phyloP scores from a whole-genome alignment of 345 rosid species.

The Hypericum androsaemum region DNA sequence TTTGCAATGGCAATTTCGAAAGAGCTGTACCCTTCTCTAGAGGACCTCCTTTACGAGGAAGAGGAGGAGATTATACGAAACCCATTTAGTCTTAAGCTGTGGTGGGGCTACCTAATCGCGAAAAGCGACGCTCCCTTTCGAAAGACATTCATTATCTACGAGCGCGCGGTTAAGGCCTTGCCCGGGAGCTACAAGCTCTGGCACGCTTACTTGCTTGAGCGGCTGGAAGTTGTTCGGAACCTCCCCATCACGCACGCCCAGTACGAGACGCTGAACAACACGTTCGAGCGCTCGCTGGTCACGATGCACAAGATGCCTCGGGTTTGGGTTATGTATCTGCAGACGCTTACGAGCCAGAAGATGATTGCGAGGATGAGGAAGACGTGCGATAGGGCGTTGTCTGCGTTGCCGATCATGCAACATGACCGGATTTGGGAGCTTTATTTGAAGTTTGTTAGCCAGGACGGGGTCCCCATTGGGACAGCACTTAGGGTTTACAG shows the following conservation, averaged over 20 bases:
- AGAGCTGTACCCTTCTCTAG: constrained; percentile 77
- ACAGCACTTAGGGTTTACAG: constrained; percentile 83
- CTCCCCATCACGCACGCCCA: constrained; percentile 57
- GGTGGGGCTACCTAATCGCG: constrained; percentile 91
- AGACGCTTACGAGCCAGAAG: constrained; percentile 47
- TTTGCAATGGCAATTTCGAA: constrained; percentile 64
- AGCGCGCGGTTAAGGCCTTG: constrained; percentile 72
- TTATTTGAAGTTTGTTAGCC: constrained; percentile 77
- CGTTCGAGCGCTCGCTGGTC: constrained; percentile 79
- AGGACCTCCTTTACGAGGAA: constrained; percentile 71
- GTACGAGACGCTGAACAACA: constrained; percentile 68
- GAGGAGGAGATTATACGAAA: constrained; percentile 85
- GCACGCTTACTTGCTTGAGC: constrained; percentile 74
- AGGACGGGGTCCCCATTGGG: constrained; percentile 80
- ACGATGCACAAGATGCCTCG: constrained; percentile 97
- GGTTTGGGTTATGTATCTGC: constrained; percentile 80
- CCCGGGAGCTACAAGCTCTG: constrained; percentile 93
- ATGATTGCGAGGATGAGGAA: constrained; percentile 49
- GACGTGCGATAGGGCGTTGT: constrained; percentile 71
- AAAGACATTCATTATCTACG: constrained; percentile 68
- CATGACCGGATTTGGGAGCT: constrained; percentile 93
- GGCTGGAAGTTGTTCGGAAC: constrained; percentile 63
- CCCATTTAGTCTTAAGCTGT: constrained; percentile 70
- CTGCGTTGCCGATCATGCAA: constrained; percentile 81
- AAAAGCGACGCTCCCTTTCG: constrained; percentile 55